These are phyloP conservation scores for Tilletia setariae DNA, from an alignment of 1,284 basidiomycete species.

Conservation along the genomic window DNA sequence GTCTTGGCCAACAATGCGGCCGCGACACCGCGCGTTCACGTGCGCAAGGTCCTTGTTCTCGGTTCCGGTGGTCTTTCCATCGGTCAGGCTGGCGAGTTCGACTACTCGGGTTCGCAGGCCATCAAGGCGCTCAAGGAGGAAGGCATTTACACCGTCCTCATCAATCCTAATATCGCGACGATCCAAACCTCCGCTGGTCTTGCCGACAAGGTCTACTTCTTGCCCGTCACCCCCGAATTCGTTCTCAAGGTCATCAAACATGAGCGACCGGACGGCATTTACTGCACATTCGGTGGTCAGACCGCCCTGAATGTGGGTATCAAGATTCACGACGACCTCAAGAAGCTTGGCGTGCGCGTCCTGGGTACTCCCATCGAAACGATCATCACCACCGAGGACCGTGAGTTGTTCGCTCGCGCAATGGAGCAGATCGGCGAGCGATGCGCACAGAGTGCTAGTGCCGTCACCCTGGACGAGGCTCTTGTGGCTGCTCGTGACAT, in stretches of 20 bases:
- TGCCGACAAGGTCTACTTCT: conserved; percentile 98
- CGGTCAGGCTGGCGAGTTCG: conserved; percentile 97
- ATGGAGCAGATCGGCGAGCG: conserved; percentile 96
- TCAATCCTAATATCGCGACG: conserved; percentile 98
- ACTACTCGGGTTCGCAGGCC: conserved; percentile 97
- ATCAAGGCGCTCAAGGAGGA: conserved; percentile 99
- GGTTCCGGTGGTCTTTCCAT: conserved; percentile 98
- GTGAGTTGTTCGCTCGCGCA: conserved; percentile 87
- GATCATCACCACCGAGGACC: conserved; percentile 94
- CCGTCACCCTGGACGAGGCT: conserved; percentile 75
- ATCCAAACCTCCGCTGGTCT: conserved; percentile 96
- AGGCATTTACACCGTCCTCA: conserved; percentile 95
- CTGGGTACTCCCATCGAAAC: conserved; percentile 96
- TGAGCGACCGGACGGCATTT: conserved; percentile 97
- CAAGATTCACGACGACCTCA: conserved; percentile 94
- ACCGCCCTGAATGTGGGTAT: conserved; percentile 96
- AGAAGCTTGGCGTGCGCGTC: conserved; percentile 73
- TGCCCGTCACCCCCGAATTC: conserved; percentile 96
- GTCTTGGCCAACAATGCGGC: conserved; percentile 76
- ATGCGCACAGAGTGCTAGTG: conserved; percentile 77
- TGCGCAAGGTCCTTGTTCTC: conserved; percentile 91
- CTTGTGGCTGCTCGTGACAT: conserved; percentile 77
- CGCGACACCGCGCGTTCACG: conserved; percentile 69
- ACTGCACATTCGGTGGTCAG: conserved; percentile 97
- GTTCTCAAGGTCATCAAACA: conserved; percentile 96